Base-by-base conservation (phyloP, 768 basidiomycete species). In the Tylopilus vinaceipallidus region DNA sequence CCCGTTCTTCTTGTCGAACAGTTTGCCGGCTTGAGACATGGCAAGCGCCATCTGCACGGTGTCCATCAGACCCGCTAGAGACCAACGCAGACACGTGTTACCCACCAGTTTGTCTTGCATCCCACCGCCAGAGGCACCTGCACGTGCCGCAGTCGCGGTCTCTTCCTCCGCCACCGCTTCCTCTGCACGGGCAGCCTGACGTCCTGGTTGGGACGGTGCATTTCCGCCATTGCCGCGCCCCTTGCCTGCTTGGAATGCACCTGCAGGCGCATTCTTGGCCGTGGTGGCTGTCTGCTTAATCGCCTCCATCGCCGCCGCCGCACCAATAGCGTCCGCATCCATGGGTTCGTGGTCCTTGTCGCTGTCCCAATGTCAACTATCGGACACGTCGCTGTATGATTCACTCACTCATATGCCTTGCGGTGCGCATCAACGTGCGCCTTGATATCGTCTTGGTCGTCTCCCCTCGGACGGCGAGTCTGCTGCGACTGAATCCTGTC, bases 1-100 rank as follows among this genome's bases (percentile, higher is more conserved):
- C 19, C 44, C 53, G 14, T 60, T 65, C 56, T 67, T 69, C 61
- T 67, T 67, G 24, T 67, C 66, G 20, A 67, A 67, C 27, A 67
- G 8, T 30, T 65, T 67, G 1, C 66, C 63, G 2, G 66, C 66
- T 0, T 69, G 63, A 3, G 67, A 53, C 66, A 67, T 67, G n/a
- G 66, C 66, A 16, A 67, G 53, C 0, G 54, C 48, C 53, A 67
- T 56, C 66, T 67, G 8, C 13, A 11, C n/a, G n/a, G n/a, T 29
- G 7, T 7, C 20, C 19, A 23, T 49, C 35, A 57, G 48, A 34
- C 32, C 10, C 20, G 8, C 24, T 20, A 12, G 2, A 2, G 20
- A 27, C 37, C 14, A 7, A 13, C 13, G 10, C 38, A 23, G 32
- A 8, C 3, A 16, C 24, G n/a, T 33, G 22, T 14, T 29, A 55